Evolutionary conservation across 2,329 filamentous ascomycete genomes (phyloP), one percentile per base, ranked within the genome.

Genomic region (Phyllosticta ampelicida): DNA sequence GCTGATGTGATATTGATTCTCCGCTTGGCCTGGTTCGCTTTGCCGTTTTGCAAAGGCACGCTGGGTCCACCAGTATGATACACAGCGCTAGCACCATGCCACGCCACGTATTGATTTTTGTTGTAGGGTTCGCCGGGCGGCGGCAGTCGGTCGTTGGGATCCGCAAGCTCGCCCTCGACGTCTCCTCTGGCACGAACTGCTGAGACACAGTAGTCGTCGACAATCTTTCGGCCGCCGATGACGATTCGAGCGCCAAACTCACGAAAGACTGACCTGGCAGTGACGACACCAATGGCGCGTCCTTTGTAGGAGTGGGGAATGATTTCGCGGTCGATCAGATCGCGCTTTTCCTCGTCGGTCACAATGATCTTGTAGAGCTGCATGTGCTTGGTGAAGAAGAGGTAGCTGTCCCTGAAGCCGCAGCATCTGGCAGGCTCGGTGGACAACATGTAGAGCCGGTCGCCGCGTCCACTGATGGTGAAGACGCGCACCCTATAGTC

Each of bases 231-330:
- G 55, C 94, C 94, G 19, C 90, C 94, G 20, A 99, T 90, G 58
- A 99, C 82, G 66, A 99, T 99, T 62, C 89, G 84, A 6, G 94
- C 89, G 60, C 94, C 94, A 65, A 99, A 99, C 71, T 99, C 94
- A 60, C 94, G 84, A 72, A 97, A 99, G 16, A 99, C 94, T 1
- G 94, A 97, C 51, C 94, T 86, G 53, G 94, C 94, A 16, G 94
- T 96, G 52, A 96, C 91, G 26, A 99, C 90, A 70, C 94, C 94
- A 70, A 99, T 99, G 5, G 92, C 90, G 56, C 94, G 89, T 61
- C 94, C 94, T 73, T 97, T 99, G 83, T 99, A 99, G 26, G 90
- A 96, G 76, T 96, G 94, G 1, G 94, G 94, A 62, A 99, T 96
- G 68, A 99, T 87, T 5, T 95, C 88, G 61, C 94, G 85, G 65